These are phyloP conservation scores for Casuarina equisetifolia DNA, from an alignment of 306 rosid genomes.

Conservation along the genomic window DNA sequence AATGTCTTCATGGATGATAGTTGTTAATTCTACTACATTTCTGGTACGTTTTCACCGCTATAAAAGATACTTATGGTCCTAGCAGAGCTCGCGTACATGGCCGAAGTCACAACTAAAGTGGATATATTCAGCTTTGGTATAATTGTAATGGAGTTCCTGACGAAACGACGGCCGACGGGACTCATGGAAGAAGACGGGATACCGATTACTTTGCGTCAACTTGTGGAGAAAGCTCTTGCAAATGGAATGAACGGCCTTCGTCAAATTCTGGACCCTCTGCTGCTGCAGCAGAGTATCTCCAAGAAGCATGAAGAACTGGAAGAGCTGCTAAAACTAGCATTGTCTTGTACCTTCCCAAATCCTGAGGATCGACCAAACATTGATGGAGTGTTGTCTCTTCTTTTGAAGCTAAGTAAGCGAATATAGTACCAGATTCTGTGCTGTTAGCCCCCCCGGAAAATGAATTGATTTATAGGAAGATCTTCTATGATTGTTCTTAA, in stretches of 20 bases:
- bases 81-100: constrained; percentile 79
- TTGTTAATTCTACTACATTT: too few relatives aligned
- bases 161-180: constrained; percentile 72
- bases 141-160: constrained; percentile 75
- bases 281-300: constrained; percentile 30
- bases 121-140: constrained; percentile 85
- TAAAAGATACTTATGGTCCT: too few relatives aligned
- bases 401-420: constrained; percentile 45
- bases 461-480: too few relatives aligned
- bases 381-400: constrained; percentile 52
- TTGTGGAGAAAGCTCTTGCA: constrained; percentile 56
- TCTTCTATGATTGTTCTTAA: too few relatives aligned
- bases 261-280: constrained; percentile 55
- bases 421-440: constrained; percentile 4
- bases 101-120: constrained; percentile 64
- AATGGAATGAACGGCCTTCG: constrained; percentile 42
- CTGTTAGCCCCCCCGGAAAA: too few relatives aligned
- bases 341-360: constrained; percentile 54
- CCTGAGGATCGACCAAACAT: constrained; percentile 68
- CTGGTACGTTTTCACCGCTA: too few relatives aligned
- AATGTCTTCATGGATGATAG: too few relatives aligned
- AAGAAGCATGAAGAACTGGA: constrained; percentile 34
- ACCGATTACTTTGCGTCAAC: constrained; percentile 54
- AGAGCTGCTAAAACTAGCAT: constrained; percentile 64
- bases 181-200: constrained; percentile 53